Conservation (phyloP, 106 monocot genomes). For the Dioscorea zingiberensis region DNA sequence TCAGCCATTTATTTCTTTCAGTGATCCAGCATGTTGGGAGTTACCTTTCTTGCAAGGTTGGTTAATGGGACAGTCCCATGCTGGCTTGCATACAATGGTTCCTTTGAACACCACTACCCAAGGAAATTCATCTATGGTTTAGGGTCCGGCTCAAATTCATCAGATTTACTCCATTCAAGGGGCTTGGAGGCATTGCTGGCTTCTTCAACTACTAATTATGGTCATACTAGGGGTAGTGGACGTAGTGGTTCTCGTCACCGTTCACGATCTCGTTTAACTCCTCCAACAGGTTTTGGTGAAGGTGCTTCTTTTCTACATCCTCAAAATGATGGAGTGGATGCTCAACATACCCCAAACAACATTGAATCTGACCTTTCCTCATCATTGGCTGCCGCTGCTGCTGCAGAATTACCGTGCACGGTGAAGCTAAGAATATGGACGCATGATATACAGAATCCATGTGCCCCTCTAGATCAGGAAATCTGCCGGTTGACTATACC, state of each 20-base stretch:
- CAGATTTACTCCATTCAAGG: constrained; percentile 11
- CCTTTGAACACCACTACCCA: constrained; percentile 14
- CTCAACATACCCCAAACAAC: constrained; percentile 14
- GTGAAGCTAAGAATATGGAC: constrained; percentile 74
- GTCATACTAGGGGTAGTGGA: not conserved
- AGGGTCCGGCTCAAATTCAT: constrained; percentile 9
- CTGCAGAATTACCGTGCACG: constrained; percentile 44
- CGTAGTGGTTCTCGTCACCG: constrained; percentile 1
- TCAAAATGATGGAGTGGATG: constrained; percentile 27
- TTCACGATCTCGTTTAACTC: constrained; percentile 14
- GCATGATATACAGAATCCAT: constrained; percentile 14
- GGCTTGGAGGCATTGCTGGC: constrained; percentile 11
- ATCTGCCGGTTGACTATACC: constrained; percentile 55
- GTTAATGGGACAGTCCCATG: constrained; percentile 79
- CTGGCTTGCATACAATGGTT: constrained; percentile 11
- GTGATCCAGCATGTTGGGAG: constrained; percentile 71
- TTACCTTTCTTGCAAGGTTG: constrained; percentile 83
- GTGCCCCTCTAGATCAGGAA: constrained; percentile 11
- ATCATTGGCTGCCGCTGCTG: constrained; percentile 25
- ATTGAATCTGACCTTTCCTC: constrained; percentile 27
- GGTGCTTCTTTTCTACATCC: constrained; percentile 5
- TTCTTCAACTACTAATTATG: not conserved
- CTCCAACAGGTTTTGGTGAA: constrained; percentile 23
- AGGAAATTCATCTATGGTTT: constrained; percentile 15
- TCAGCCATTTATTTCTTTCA: constrained; percentile 46